Evolutionary conservation across 1,284 basidiomycete species (phyloP), one percentile per base, ranked within the genome.

Genomic region (Serendipita sp.): DNA sequence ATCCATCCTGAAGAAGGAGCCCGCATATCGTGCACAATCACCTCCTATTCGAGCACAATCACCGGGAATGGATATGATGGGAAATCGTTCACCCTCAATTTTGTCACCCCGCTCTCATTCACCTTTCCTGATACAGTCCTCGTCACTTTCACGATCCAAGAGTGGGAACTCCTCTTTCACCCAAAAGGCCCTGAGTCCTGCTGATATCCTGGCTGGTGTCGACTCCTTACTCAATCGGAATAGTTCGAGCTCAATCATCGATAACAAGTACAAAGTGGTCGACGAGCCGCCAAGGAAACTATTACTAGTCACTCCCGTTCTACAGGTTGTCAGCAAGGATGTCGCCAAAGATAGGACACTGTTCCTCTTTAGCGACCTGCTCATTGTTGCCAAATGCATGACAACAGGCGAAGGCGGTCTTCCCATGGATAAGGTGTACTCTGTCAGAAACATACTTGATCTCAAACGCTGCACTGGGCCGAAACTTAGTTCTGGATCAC

Each of bases 331-430:
- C 69, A 93, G 93, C 74, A 80, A 85, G 41, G 90, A 93, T 69
- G 94, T 90, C 1, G 89, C 96, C 73, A 98, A 99, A 72, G 93
- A 98, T 71, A 86, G 95, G 6, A 94, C 92, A 76, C 79, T 99
- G 12, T 94, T 98, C 75, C 78, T 99, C 26, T 99, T 99, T 79
- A 91, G 79, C 71, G 96, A 99, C 72, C 80, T 98, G 58, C 80
- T 99, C 50, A 82, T 99, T 71, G 84, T 99, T 65, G 82, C 87
- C 53, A 87, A 91, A 70, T 83, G 87, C 12, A 76, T 87, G 66
- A 72, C 53, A 30, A n/a, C 5, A 80, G 62, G 77, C 81, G 61
- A 84, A 86, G 66, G 77, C 82, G 67, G 85, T 86, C 67, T 75
- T 76, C 41, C 84, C 1, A 79, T 88, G 60, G 91, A 95, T 68